Evolutionary conservation across 176 grass and related monocot species (phyloP).

Genomic region (Canna indica): DNA sequence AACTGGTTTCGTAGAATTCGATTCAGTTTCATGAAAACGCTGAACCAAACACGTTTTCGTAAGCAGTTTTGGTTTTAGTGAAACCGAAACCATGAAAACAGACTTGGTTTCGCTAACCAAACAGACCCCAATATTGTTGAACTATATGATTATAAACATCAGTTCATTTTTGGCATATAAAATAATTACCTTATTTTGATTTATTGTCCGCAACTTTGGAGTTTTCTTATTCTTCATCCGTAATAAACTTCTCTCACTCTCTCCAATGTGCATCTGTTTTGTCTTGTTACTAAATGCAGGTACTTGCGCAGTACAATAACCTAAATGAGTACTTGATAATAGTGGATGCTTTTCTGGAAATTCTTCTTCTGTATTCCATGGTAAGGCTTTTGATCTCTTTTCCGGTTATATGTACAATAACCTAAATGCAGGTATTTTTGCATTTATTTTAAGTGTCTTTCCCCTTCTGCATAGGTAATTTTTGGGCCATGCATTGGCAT

Average conservation of each 20-base stretch:
- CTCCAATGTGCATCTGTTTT: background rate
- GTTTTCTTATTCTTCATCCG: background rate
- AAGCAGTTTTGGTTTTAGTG: too few relatives aligned
- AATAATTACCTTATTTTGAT: background rate
- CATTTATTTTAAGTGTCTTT: too few relatives aligned
- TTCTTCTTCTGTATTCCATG: constrained; percentile 8
- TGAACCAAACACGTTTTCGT: too few relatives aligned
- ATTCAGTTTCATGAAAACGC: too few relatives aligned
- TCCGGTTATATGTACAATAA: background rate
- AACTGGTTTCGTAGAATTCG: too few relatives aligned
- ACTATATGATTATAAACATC: too few relatives aligned
- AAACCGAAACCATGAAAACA: too few relatives aligned
- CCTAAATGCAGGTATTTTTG: too few relatives aligned
- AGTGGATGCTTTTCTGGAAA: constrained; percentile 18
- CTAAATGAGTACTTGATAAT: constrained; percentile 15
- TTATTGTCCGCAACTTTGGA: background rate
- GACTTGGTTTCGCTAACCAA: too few relatives aligned
- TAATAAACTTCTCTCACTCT: background rate
- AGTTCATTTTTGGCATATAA: background rate
- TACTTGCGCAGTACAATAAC: constrained; percentile 10
- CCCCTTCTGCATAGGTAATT: too few relatives aligned
- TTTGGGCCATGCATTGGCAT: background rate
- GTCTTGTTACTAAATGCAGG: constrained; percentile 8
- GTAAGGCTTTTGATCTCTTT: background rate
- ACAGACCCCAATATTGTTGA: too few relatives aligned